Evolutionary conservation across 495 filamentous ascomycete species (phyloP), one percentile per base, ranked within the genome.

Genomic region (Penicillium canescens): DNA sequence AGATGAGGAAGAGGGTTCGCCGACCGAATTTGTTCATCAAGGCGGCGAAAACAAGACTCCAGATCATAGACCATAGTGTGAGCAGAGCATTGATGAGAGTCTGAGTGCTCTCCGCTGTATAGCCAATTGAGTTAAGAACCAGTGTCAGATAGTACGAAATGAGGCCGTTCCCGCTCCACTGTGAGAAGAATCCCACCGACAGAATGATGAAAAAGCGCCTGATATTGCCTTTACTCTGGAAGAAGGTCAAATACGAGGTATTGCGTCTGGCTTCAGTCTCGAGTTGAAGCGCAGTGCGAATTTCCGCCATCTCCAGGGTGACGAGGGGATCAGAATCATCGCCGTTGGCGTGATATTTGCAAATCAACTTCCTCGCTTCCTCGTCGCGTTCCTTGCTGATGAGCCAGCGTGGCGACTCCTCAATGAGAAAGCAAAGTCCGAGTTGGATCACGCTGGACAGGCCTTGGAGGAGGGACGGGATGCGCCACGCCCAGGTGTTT

Each of bases 401-500:
- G 28, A 76, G 68, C 72, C 73, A 77, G 11, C 63, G 55, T 1
- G 60, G 63, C 0, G 60, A 61, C 43, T 78, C 73, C 33, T 68
- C 71, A 4, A 72, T 52, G 62, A 74, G 23, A 50, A 62, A 74
- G 47, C 74, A 56, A 52, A 74, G 63, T n/a, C 54, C 54, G 24
- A 79, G 48, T 47, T 76, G 75, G 43, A 75, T 47, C 21, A 75
- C 33, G 0, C 72, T 71, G 3, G 71, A 68, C 3, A 78, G 50
- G 16, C 73, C 77, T 65, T 96, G 91, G 82, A 96, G 87, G 23
- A 79, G 49, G 4, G 73, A 65, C 0, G 72, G 70, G n/a, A 71
- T 46, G n/a, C 76, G 67, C 76, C 76, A 79, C 16, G 73, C 62
- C 76, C 76, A 77, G 46, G 71, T 60, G 56, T 46, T 68, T 12